Percentiles rank a stretch among this genome's conserved stretches.
phyloP scores from a whole-genome alignment of 2,329 filamentous ascomycete genomes.

The Apiospora saccharicola region DNA sequence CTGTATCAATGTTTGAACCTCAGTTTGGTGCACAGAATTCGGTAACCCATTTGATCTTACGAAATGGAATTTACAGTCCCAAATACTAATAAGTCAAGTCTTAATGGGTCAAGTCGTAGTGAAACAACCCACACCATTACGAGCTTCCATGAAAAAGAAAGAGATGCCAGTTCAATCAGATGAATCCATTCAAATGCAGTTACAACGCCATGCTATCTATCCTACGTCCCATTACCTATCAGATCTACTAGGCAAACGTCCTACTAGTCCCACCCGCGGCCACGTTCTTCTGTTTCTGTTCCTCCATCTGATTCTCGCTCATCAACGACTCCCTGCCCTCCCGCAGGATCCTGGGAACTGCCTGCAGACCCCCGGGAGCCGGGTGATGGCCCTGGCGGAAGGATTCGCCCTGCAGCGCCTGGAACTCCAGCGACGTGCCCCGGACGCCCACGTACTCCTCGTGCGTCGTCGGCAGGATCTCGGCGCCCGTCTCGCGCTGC shows the following conservation, averaged over 20 bases:
- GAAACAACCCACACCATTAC: too few species aligned
- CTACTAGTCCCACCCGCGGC: background rate
- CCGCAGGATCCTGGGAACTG: background rate
- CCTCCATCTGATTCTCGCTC: background rate
- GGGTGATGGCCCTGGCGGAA: background rate
- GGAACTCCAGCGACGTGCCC: too few species aligned
- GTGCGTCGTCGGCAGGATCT: background rate
- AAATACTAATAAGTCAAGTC: too few species aligned
- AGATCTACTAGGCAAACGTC: background rate
- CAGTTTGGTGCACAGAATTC: background rate
- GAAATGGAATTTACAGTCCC: too few species aligned
- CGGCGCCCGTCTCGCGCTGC: background rate
- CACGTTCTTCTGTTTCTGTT: background rate
- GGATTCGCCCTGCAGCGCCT: background rate
- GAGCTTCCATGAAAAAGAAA: too few species aligned
- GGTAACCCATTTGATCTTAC: background rate
- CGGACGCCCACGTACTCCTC: background rate
- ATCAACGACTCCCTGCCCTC: conserved; percentile 5
- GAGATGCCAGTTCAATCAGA: background rate
- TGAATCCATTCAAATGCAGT: background rate
- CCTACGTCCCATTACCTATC: background rate
- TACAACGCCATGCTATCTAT: background rate
- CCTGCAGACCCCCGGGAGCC: background rate
- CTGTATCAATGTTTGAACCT: background rate
- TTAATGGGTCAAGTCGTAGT: too few species aligned